phyloP scores from a whole-genome alignment of 2,329 filamentous ascomycete genomes.

The Claviceps digitariae region DNA sequence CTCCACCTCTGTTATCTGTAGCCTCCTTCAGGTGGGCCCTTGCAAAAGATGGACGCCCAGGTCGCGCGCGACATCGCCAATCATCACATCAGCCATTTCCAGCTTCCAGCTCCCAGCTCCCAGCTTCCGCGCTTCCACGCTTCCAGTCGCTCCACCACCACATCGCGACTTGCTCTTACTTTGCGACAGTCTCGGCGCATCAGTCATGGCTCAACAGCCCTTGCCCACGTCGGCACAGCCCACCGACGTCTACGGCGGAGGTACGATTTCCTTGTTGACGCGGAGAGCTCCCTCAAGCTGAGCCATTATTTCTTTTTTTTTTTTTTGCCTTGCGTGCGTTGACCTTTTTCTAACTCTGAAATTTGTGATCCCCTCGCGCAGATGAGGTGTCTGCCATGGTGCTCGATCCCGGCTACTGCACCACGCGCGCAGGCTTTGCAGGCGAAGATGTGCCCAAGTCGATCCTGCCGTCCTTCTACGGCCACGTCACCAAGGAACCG shows the following conservation, averaged over 20 bases:
- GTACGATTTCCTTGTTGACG: conserved; percentile 24
- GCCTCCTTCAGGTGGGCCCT: not conserved
- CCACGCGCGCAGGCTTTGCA: conserved; percentile 86
- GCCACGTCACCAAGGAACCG: conserved; percentile 33
- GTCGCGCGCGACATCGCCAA: not conserved
- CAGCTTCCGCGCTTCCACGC: no score
- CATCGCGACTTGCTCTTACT: not conserved
- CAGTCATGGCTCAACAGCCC: conserved; percentile 41
- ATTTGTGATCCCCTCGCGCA: conserved; percentile 21
- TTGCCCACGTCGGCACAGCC: conserved; percentile 42
- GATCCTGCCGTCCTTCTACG: conserved; percentile 83
- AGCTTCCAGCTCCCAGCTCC: not conserved
- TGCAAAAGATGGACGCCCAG: not conserved
- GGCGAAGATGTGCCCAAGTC: conserved; percentile 96
- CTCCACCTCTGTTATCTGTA: no score
- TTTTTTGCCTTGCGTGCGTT: not conserved
- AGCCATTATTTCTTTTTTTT: no score
- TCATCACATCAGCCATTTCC: not conserved
- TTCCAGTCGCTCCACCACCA: not conserved
- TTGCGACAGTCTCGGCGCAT: conserved; percentile 2
- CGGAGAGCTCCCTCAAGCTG: not conserved
- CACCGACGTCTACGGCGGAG: conserved; percentile 51
- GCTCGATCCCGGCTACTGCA: conserved; percentile 86
- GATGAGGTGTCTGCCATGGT: conserved; percentile 97
- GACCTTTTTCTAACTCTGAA: not conserved